Percentiles rank a stretch among this genome's conserved stretches.
phyloP scores from a whole-genome alignment of 306 rosid genomes.

The Fragaria ananassa region DNA sequence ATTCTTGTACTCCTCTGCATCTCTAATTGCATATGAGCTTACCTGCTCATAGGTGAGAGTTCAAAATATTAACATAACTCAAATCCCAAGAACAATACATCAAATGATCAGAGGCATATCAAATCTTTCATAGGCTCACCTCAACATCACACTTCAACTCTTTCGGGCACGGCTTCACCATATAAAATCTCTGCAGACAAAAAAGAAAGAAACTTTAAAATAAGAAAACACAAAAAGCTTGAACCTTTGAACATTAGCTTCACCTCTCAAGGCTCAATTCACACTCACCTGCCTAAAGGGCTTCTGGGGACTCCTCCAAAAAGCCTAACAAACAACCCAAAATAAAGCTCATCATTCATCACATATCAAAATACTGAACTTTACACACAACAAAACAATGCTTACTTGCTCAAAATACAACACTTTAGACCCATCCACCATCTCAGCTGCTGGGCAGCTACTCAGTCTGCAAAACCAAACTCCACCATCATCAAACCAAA shows the following conservation, averaged over 20 bases:
- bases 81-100: slow-evolving; percentile 9
- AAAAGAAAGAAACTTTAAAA: neutral
- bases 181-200: slow-evolving; percentile 75
- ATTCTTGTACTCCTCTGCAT: slow-evolving; percentile 90
- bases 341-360: slow-evolving; percentile 6
- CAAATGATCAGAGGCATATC: neutral
- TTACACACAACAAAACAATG: neutral
- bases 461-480: slow-evolving; percentile 30
- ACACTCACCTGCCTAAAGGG: slow-evolving; percentile 88
- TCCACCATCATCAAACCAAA: neutral
- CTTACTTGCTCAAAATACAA: slow-evolving; percentile 88
- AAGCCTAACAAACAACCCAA: slow-evolving; percentile 59
- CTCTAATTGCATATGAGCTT: slow-evolving; percentile 87
- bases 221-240: neutral
- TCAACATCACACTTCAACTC: slow-evolving; percentile 96
- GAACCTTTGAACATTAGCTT: neutral
- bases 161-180: slow-evolving; percentile 94
- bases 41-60: slow-evolving; percentile 43
- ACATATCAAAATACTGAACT: slow-evolving; percentile 2
- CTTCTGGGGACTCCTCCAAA: slow-evolving; percentile 93
- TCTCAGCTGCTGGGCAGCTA: slow-evolving; percentile 94
- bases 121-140: slow-evolving; percentile 34
- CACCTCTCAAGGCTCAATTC: neutral
- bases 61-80: neutral
- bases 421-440: slow-evolving; percentile 86